Conservation (phyloP, 768 basidiomycete genomes). For the Peribolospora baueri region DNA sequence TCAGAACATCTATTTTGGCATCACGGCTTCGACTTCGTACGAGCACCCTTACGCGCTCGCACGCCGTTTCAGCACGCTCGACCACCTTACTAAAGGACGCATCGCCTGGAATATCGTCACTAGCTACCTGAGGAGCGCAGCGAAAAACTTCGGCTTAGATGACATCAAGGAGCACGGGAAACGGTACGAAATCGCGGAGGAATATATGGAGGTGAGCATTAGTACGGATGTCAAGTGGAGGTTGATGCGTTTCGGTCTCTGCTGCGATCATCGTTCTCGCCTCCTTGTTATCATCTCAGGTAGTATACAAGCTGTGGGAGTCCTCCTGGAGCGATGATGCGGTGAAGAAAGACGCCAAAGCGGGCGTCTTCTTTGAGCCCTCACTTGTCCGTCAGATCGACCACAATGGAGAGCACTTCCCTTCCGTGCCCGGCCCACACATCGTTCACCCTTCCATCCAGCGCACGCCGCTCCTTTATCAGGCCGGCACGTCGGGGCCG, state of each 20-base stretch:
- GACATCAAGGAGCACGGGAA: constrained; percentile 1
- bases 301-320: constrained; percentile 5
- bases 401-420: constrained; percentile 2
- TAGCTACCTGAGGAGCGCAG: neutral
- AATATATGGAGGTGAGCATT: neutral
- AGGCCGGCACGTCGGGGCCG: constrained; percentile 1
- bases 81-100: constrained; percentile 4
- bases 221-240: neutral
- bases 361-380: neutral
- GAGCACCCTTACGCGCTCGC: constrained; percentile 2
- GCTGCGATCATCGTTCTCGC: neutral
- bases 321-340: constrained; percentile 2
- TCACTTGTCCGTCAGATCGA: neutral
- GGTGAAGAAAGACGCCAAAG: neutral
- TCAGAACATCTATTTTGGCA: constrained; percentile 1
- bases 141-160: neutral
- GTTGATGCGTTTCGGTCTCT: too few species aligned
- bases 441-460: constrained; percentile 1
- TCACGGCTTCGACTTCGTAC: constrained; percentile 2
- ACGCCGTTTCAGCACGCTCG: constrained; percentile 3
- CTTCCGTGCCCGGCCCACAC: neutral
- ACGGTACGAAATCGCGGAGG: constrained; percentile 1
- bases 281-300: neutral
- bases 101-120: constrained; percentile 4
- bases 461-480: neutral